phyloP scores from a whole-genome alignment of 148 eudicot genomes.

The Vaccinium darrowii region DNA sequence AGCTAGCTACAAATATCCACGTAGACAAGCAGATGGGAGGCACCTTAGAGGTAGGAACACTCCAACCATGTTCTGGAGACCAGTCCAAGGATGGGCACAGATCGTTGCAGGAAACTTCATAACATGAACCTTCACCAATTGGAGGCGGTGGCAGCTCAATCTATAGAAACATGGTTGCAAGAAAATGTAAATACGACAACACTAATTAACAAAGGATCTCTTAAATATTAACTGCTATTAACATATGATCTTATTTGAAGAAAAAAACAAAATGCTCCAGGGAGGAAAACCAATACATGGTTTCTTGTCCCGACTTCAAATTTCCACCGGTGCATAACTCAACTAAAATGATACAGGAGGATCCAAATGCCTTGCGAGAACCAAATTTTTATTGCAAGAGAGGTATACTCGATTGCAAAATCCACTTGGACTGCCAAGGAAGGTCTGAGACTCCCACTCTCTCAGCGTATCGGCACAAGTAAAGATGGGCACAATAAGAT shows the following conservation, averaged over 20 bases:
- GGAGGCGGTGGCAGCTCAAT: conserved; percentile 55
- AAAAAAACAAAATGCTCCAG: not conserved
- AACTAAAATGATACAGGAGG: not conserved
- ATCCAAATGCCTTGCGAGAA: not conserved
- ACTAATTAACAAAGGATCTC: not conserved
- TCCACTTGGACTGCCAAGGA: not conserved
- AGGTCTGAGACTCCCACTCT: not conserved
- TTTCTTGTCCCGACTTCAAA: not conserved
- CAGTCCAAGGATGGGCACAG: conserved; percentile 83
- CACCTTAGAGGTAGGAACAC: conserved; percentile 48
- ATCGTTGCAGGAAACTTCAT: conserved; percentile 53
- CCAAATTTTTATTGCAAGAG: not conserved
- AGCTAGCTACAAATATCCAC: not conserved
- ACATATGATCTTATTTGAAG: not conserved
- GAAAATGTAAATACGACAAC: conserved; percentile 3
- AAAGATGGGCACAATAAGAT: not conserved
- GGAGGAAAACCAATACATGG: not conserved
- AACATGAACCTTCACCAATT: conserved; percentile 57
- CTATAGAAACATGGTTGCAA: conserved; percentile 29
- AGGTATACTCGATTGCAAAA: not conserved
- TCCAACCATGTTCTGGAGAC: conserved; percentile 72
- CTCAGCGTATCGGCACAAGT: not conserved
- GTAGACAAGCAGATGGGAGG: conserved; percentile 11
- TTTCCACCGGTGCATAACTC: not conserved
- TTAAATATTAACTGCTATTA: not conserved